Percentiles rank a stretch among this genome's conserved stretches.
These are phyloP conservation scores for Kwoniella bestiolae DNA, from an alignment of 768 basidiomycete genomes.

Conservation along the genomic window DNA sequence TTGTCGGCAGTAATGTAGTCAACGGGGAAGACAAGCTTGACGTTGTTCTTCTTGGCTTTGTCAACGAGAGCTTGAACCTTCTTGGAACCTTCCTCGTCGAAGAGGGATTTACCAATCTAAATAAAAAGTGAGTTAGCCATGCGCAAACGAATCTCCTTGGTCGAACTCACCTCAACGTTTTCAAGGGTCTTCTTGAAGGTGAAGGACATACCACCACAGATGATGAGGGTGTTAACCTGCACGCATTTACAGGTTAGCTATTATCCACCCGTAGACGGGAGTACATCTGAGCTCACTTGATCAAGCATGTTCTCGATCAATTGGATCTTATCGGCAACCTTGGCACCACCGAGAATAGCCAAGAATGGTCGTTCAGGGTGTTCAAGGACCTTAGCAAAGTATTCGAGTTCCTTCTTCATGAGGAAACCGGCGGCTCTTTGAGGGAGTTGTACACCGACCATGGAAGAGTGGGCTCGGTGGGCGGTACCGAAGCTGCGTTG, in stretches of 20 bases:
- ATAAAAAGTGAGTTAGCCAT: slow-evolving; percentile 10
- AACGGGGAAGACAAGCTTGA: slow-evolving; percentile 93
- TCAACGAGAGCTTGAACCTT: slow-evolving; percentile 82
- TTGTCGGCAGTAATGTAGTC: slow-evolving; percentile 95
- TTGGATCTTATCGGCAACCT: slow-evolving; percentile 98
- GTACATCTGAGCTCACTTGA: slow-evolving; percentile 65
- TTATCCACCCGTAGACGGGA: not conserved
- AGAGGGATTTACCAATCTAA: slow-evolving; percentile 93
- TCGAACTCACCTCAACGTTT: slow-evolving; percentile 65
- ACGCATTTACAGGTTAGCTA: slow-evolving; percentile 3
- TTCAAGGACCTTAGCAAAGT: slow-evolving; percentile 96
- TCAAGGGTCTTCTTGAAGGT: slow-evolving; percentile 97
- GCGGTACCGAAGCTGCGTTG: slow-evolving; percentile 78
- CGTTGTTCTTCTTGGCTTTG: slow-evolving; percentile 88
- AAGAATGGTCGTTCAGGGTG: slow-evolving; percentile 93
- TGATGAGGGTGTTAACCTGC: slow-evolving; percentile 91
- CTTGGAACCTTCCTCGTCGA: slow-evolving; percentile 82
- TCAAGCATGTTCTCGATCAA: slow-evolving; percentile 99
- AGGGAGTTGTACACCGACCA: slow-evolving; percentile 93
- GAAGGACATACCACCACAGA: slow-evolving; percentile 98
- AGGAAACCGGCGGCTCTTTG: slow-evolving; percentile 94
- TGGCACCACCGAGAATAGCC: slow-evolving; percentile 96
- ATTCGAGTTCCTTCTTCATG: slow-evolving; percentile 98
- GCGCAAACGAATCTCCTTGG: not conserved
- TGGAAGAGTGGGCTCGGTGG: slow-evolving; percentile 96